Base-by-base conservation (phyloP, 169 alveolate species). In the Ichthyophthirius multifiliis region DNA sequence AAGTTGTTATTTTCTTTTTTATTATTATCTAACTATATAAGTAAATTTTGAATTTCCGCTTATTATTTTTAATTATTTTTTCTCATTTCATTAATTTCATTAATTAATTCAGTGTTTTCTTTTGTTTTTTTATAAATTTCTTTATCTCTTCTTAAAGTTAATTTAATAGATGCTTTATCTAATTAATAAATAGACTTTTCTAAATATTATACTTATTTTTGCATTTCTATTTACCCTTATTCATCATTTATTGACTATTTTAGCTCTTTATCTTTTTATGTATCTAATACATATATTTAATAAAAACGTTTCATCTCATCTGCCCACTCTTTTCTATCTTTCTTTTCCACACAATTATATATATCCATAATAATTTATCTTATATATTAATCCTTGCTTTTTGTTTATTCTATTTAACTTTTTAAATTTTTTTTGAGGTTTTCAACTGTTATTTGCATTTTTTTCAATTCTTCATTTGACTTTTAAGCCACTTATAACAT, bases 201-300 rank as follows among this genome's bases (percentile, higher is more conserved):
- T 90, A 93, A 83, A 48, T 88, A 86, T 35, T 90, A 65, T 0
- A 92, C 71, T 67, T 88, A 85, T 62, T 92, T 85, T 82, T 85
- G 87, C 79, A 92, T 85, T 79, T 92, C 94, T 62, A 89, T 93
- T 0, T 89, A 44, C 12, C 90, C 85, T 34, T 89, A 88, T 5
- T 93, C 93, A 75, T 92, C 96, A 34, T 30, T 34, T 16, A 30
- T 37, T 0, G 46, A 37, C 2, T 37, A 41, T 20, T 37, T 18
- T 18, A 37, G 82, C 23, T 91, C 92, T 64, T 87, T 34, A 32
- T 80, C 67, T 77, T 78, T 76, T n/a, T n/a, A n/a, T n/a, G 89
- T 46, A 20, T 78, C 45, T 74, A 83, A 65, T 16, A 92, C 96
- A 67, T 92, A 92, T 44, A 83, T 84, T 48, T 87, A 65, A 41